A percentile compares a stretch with the other conserved stretches of the same genome.
Conservation (phyloP, 208 protist species). For the Tritrichomonas musculus region DNA sequence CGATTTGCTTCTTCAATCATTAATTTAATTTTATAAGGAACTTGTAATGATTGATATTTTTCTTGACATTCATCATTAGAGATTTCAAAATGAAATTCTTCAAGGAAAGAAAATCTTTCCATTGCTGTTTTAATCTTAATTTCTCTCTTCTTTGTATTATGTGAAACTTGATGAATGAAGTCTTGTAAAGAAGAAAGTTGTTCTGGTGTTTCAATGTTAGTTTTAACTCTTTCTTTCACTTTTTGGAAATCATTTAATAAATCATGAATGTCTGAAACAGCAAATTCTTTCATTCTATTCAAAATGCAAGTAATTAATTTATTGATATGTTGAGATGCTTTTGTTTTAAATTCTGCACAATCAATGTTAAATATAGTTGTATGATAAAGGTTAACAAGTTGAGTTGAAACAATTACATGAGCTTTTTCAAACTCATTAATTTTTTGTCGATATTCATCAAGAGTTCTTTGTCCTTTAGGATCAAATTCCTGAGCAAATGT, state of each 20-base stretch:
- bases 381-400: neutral
- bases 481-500: slow-evolving; percentile 7
- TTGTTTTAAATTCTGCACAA: neutral
- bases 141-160: neutral
- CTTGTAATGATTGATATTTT: slow-evolving; percentile 10
- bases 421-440: neutral
- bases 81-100: slow-evolving; percentile 15
- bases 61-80: neutral
- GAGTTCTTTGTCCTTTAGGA: neutral
- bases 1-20: neutral
- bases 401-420: neutral
- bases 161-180: neutral
- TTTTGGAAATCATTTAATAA: neutral
- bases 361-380: neutral
- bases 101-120: slow-evolving; percentile 30
- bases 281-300: neutral
- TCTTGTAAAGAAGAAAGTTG: neutral
- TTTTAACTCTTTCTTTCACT: neutral
- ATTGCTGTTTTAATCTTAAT: neutral
- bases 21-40: neutral
- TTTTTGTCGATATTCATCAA: neutral
- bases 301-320: neutral
- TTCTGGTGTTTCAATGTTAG: neutral
- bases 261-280: neutral
- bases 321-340: neutral